A percentile compares a stretch with the other conserved stretches of the same genome.
phyloP scores from a whole-genome alignment of 768 basidiomycete genomes.

The Jaapia argillacea region DNA sequence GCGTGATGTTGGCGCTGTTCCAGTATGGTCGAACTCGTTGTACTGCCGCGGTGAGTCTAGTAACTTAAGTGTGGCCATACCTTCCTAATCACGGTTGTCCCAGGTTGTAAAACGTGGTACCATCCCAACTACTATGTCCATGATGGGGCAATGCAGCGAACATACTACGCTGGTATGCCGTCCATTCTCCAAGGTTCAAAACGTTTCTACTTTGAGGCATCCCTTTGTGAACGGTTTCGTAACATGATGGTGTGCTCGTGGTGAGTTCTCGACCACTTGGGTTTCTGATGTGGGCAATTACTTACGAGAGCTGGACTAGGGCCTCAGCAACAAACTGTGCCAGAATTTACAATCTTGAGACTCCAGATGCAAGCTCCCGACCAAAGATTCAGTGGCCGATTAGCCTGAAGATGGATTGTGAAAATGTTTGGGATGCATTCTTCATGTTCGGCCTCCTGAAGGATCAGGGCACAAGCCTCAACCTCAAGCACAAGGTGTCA shows the following conservation, averaged over 20 bases:
- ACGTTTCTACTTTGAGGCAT: not conserved
- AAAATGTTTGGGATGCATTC: not conserved
- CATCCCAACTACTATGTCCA: constrained; percentile 20
- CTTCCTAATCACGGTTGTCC: not conserved
- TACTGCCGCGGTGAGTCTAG: constrained; percentile 17
- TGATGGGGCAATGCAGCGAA: constrained; percentile 6
- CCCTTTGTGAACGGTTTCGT: constrained; percentile 4
- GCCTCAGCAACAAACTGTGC: constrained; percentile 21
- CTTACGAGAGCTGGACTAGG: constrained; percentile 5
- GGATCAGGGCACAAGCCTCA: not conserved
- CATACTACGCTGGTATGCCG: constrained; percentile 10
- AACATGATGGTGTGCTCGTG: constrained; percentile 8
- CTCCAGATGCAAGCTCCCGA: too few species aligned
- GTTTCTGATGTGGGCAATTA: not conserved
- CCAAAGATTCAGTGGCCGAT: too few species aligned
- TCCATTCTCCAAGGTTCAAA: not conserved
- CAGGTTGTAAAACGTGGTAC: constrained; percentile 20
- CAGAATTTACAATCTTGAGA: constrained; percentile 18
- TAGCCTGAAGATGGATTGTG: not conserved
- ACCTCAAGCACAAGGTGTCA: not conserved
- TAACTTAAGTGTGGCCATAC: not conserved
- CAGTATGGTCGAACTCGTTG: constrained; percentile 12
- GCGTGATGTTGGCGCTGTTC: constrained; percentile 14
- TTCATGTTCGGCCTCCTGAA: not conserved
- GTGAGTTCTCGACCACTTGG: constrained; percentile 7